Conservation (phyloP, 1,139 yeast genomes). For the Yamadazyma taylorii region DNA sequence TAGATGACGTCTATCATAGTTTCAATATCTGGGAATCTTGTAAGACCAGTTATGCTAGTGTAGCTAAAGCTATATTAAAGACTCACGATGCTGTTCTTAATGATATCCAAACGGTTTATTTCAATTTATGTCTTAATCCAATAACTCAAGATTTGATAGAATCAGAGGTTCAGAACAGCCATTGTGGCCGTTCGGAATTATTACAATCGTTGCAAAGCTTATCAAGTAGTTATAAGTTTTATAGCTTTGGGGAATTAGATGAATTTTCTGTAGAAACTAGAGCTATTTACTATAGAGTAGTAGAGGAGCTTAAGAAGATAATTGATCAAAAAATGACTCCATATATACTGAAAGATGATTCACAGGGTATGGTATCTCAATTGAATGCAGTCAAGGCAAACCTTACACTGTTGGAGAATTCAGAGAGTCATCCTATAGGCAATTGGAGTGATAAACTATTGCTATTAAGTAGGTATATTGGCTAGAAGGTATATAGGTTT, state of each 20-base stretch:
- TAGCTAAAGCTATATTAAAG: slow-evolving; percentile 4
- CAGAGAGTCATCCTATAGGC: background rate
- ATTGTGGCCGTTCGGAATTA: slow-evolving; percentile 1
- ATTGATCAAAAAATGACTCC: background rate
- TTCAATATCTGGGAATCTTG: slow-evolving; percentile 45
- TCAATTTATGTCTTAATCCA: slow-evolving; percentile 6
- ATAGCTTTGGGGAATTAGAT: slow-evolving; percentile 1
- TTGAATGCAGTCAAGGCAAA: slow-evolving; percentile 4
- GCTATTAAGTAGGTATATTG: slow-evolving; percentile 5
- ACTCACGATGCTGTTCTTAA: slow-evolving; percentile 5
- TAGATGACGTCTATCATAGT: slow-evolving; percentile 25
- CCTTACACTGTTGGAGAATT: slow-evolving; percentile 1
- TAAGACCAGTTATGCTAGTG: slow-evolving; percentile 8
- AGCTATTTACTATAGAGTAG: slow-evolving; percentile 7
- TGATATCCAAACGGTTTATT: slow-evolving; percentile 8
- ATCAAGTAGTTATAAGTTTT: slow-evolving; percentile 8
- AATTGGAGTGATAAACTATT: slow-evolving; percentile 10
- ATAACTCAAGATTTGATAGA: slow-evolving; percentile 3
- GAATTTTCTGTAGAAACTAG: slow-evolving; percentile 4
- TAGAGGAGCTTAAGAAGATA: slow-evolving; percentile 7
- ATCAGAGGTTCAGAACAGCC: slow-evolving; percentile 1
- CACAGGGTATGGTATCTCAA: background rate
- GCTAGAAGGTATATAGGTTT: background rate
- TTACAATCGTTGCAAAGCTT: slow-evolving; percentile 8
- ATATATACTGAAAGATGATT: background rate